Conservation (phyloP, 768 basidiomycete genomes). For the Tulasnella sp. region DNA sequence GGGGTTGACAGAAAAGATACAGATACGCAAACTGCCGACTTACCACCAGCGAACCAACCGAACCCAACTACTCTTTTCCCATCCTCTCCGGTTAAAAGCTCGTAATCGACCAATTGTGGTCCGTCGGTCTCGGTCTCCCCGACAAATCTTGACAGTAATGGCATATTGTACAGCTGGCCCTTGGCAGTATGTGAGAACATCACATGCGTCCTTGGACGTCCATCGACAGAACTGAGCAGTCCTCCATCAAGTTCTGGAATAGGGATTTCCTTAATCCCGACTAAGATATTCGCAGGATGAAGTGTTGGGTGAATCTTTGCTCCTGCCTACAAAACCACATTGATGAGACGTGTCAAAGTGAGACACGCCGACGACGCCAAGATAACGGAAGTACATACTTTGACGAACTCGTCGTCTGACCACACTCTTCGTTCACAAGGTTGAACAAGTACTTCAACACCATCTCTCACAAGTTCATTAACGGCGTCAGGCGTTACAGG, state of each 20-base stretch:
- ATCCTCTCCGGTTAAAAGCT: slow-evolving; percentile 48
- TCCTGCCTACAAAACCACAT: slow-evolving; percentile 56
- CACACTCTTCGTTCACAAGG: slow-evolving; percentile 67
- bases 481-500: slow-evolving; percentile 73
- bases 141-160: slow-evolving; percentile 55
- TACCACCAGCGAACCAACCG: slow-evolving; percentile 86
- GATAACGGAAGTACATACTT: slow-evolving; percentile 34
- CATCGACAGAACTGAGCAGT: slow-evolving; percentile 30
- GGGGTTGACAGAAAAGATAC: neutral
- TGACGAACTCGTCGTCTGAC: slow-evolving; percentile 43
- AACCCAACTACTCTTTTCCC: slow-evolving; percentile 79
- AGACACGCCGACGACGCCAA: neutral
- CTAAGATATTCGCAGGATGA: slow-evolving; percentile 51
- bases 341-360: neutral
- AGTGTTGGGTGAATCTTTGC: slow-evolving; percentile 50
- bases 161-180: slow-evolving; percentile 70
- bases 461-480: slow-evolving; percentile 41
- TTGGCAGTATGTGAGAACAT: slow-evolving; percentile 93
- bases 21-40: slow-evolving; percentile 17
- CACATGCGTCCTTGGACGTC: slow-evolving; percentile 52
- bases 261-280: slow-evolving; percentile 85
- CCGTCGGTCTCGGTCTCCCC: slow-evolving; percentile 21
- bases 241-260: slow-evolving; percentile 41
- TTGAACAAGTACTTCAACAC: slow-evolving; percentile 59
- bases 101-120: slow-evolving; percentile 63